phyloP scores from a whole-genome alignment of 2,329 filamentous ascomycete species.

The Calonectria pauciramosa region DNA sequence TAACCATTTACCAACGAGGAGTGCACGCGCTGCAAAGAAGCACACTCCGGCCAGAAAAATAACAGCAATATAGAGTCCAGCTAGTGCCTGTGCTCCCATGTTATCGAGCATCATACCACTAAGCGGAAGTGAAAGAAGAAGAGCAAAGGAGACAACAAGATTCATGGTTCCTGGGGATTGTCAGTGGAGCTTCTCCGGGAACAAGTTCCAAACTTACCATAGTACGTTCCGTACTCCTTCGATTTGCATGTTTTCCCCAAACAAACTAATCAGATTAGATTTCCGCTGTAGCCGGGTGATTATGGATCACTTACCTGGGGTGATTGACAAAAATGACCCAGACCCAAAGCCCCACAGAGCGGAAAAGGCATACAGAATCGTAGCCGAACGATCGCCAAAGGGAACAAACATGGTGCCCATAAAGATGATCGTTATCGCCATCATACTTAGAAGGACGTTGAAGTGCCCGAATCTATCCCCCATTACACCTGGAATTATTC shows the following conservation, averaged over 20 bases:
- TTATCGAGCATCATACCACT: slow-evolving; percentile 60
- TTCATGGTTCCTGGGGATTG: slow-evolving; percentile 58
- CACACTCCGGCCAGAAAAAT: slow-evolving; percentile 53
- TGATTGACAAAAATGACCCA: slow-evolving; percentile 61
- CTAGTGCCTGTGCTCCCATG: slow-evolving; percentile 58
- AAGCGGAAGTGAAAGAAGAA: slow-evolving; percentile 60
- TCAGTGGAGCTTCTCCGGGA: slow-evolving; percentile 5
- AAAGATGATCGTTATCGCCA: slow-evolving; percentile 53
- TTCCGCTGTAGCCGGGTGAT: not conserved
- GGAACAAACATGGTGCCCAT: slow-evolving; percentile 61
- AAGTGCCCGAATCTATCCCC: slow-evolving; percentile 61
- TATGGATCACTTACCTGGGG: slow-evolving; percentile 41
- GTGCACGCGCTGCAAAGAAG: slow-evolving; percentile 46
- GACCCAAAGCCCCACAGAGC: slow-evolving; percentile 64
- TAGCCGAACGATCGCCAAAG: slow-evolving; percentile 55
- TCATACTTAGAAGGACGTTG: slow-evolving; percentile 49
- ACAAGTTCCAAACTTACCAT: slow-evolving; percentile 31
- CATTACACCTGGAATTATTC: slow-evolving; percentile 58
- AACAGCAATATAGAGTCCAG: slow-evolving; percentile 61
- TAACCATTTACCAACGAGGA: slow-evolving; percentile 43
- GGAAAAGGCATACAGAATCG: slow-evolving; percentile 58
- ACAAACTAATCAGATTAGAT: slow-evolving; percentile 50
- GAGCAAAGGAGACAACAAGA: slow-evolving; percentile 59
- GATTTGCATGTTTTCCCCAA: slow-evolving; percentile 61
- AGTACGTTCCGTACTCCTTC: slow-evolving; percentile 62